Conservation (phyloP, 1,284 basidiomycete species). For the Trametes sp. region DNA sequence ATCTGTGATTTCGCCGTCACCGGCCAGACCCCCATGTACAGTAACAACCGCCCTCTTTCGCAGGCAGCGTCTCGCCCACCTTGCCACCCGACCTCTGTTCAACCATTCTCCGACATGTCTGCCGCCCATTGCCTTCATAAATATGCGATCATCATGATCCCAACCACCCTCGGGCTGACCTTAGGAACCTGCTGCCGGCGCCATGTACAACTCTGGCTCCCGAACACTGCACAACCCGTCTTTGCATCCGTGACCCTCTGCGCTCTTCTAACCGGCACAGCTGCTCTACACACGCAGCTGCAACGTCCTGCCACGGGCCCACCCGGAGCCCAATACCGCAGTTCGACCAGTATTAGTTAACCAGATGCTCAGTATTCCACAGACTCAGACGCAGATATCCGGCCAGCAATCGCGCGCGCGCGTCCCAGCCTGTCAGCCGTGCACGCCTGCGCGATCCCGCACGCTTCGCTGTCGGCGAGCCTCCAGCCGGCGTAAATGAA, state of each 20-base stretch:
- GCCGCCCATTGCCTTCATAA: background rate
- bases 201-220: constrained; percentile 3
- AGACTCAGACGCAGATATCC: background rate
- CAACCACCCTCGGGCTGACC: background rate
- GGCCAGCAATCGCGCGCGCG: constrained; percentile 1
- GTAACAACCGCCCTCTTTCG: background rate
- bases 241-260: constrained; percentile 3
- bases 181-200: background rate
- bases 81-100: background rate
- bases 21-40: background rate
- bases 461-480: background rate
- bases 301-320: background rate
- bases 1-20: constrained; percentile 4
- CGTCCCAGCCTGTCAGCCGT: background rate
- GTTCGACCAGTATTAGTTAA: background rate
- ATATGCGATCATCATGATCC: constrained; percentile 12
- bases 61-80: constrained; percentile 5
- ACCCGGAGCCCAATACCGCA: background rate
- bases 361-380: background rate
- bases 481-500: background rate
- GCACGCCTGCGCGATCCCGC: background rate
- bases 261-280: background rate
- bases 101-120: background rate
- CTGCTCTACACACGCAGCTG: too few relatives aligned
- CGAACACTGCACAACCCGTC: background rate